A percentile compares a stretch with the other conserved stretches of the same genome.
Conservation (phyloP, 1,139 yeast genomes). For the Taphrina communis region DNA sequence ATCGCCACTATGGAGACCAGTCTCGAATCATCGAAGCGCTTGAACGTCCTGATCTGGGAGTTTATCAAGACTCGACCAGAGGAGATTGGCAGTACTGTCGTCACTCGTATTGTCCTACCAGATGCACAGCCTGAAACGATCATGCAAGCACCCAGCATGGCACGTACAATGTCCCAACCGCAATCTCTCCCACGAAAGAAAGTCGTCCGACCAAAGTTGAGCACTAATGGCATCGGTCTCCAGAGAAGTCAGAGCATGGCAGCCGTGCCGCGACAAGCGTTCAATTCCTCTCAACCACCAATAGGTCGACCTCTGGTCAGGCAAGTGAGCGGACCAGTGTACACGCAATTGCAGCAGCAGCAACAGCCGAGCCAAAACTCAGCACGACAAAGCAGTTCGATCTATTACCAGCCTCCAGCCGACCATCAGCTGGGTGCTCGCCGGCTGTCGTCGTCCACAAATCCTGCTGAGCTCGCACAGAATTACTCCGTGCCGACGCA, state of each 20-base stretch:
- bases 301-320: neutral
- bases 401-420: constrained; percentile 7
- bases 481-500: constrained; percentile 15
- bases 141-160: constrained; percentile 26
- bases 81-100: constrained; percentile 12
- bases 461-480: constrained; percentile 6
- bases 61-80: constrained; percentile 20
- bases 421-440: constrained; percentile 6
- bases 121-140: neutral
- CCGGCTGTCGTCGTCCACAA: neutral
- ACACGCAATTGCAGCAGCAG: constrained; percentile 14
- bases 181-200: constrained; percentile 28
- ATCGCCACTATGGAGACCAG: constrained; percentile 29
- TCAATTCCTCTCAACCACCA: constrained; percentile 1
- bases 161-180: constrained; percentile 26
- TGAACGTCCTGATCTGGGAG: constrained; percentile 32
- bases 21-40: constrained; percentile 2
- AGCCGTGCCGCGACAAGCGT: constrained; percentile 24
- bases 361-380: constrained; percentile 13
- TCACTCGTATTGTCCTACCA: constrained; percentile 23
- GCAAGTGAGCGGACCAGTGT: constrained; percentile 11
- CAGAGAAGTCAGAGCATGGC: constrained; percentile 36
- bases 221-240: constrained; percentile 14
- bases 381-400: neutral
- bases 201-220: constrained; percentile 15